phyloP scores from a whole-genome alignment of 768 basidiomycete species.

The Hypsizygus marmoreus region DNA sequence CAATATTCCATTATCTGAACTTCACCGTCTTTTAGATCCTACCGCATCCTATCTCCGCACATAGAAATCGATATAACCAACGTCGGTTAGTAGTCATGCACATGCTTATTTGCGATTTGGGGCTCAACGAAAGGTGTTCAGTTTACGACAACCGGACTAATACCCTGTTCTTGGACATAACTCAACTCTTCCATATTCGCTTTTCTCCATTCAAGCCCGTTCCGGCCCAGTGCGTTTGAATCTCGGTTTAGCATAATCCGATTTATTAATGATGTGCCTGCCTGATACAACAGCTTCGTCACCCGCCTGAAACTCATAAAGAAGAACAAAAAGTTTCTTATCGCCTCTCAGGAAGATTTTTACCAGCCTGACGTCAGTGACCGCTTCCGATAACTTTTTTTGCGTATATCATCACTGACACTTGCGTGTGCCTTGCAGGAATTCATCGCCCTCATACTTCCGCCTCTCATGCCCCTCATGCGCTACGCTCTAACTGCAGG shows the following conservation, averaged over 20 bases:
- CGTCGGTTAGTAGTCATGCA: conserved; percentile 38
- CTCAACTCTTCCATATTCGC: conserved; percentile 56
- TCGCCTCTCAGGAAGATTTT: conserved; percentile 56
- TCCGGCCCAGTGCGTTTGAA: conserved; percentile 46
- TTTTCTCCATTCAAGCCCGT: conserved; percentile 45
- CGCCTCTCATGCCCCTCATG: conserved; percentile 22
- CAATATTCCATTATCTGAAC: background rate
- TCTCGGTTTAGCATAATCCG: conserved; percentile 1
- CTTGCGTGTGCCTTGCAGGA: conserved; percentile 18
- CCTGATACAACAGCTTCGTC: conserved; percentile 37
- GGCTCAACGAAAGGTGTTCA: conserved; percentile 18
- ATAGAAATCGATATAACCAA: conserved; percentile 41
- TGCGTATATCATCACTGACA: conserved; percentile 7
- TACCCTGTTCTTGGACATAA: conserved; percentile 51
- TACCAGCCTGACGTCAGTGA: conserved; percentile 29
- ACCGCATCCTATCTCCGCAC: conserved; percentile 60
- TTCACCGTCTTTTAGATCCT: conserved; percentile 52
- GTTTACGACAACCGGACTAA: conserved; percentile 49
- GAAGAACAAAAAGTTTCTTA: conserved; percentile 40
- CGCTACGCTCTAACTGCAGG: conserved; percentile 16
- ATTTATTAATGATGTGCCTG: background rate
- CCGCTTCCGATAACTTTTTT: background rate
- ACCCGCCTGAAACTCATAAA: conserved; percentile 54
- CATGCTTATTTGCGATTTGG: background rate
- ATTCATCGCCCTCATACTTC: conserved; percentile 20